These are phyloP conservation scores for Cladophialophora carrionii DNA, from an alignment of 2,329 filamentous ascomycete species.

Conservation along the genomic window DNA sequence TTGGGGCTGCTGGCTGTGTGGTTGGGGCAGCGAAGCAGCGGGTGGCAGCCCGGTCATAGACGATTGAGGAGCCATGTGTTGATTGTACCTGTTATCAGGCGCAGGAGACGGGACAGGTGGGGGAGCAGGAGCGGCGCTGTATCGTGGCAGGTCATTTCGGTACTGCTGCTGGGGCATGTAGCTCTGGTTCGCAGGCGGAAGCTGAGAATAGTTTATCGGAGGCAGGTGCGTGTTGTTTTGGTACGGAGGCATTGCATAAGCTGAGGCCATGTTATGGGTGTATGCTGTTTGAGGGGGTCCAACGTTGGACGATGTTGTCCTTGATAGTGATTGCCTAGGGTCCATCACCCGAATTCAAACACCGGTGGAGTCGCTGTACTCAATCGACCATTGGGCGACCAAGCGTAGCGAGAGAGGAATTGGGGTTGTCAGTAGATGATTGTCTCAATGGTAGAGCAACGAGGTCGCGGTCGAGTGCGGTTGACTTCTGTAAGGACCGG, in stretches of 20 bases:
- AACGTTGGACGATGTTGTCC: conserved; percentile 49
- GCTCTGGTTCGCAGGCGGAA: conserved; percentile 45
- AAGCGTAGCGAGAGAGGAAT: conserved; percentile 12
- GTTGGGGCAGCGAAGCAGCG: conserved; percentile 49
- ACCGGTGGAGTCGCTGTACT: conserved; percentile 29
- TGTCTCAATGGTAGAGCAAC: neutral
- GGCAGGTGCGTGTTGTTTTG: conserved; percentile 53
- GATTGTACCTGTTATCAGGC: conserved; percentile 37
- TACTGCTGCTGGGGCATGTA: conserved; percentile 38
- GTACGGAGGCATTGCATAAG: conserved; percentile 51
- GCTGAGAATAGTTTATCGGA: conserved; percentile 52
- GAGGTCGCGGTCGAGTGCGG: conserved; percentile 19
- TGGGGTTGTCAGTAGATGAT: conserved; percentile 5
- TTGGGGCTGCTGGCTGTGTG: conserved; percentile 47
- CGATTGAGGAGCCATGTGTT: conserved; percentile 47
- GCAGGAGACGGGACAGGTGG: conserved; percentile 40
- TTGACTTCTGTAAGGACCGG: conserved; percentile 32
- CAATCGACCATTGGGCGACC: conserved; percentile 34
- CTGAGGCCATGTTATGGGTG: conserved; percentile 46
- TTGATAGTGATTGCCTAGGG: conserved; percentile 38
- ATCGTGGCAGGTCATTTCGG: conserved; percentile 36
- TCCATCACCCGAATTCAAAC: conserved; percentile 37
- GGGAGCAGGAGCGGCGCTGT: conserved; percentile 49
- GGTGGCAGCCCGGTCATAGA: conserved; percentile 50
- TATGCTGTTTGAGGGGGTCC: conserved; percentile 48